Percentiles rank a stretch among this genome's conserved stretches.
These are phyloP conservation scores for Zizania latifolia DNA, from an alignment of 176 grass and related monocot genomes.

Conservation along the genomic window DNA sequence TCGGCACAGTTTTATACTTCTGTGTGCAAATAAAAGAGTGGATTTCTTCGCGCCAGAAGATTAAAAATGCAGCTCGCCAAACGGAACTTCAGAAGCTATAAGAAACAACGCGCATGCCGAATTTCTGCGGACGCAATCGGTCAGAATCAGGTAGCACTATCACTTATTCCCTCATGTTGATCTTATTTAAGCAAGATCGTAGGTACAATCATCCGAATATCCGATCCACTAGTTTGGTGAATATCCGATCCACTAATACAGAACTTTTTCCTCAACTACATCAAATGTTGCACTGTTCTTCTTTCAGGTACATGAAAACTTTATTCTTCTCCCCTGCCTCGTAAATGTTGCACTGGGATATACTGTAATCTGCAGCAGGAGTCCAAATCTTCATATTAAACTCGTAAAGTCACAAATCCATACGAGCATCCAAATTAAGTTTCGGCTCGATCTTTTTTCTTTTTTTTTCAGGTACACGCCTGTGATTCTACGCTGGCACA, in stretches of 20 bases:
- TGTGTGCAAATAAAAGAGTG: background rate
- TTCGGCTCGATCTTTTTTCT: no score
- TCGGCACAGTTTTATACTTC: background rate
- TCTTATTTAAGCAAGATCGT: background rate
- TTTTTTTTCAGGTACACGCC: background rate
- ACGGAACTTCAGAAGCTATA: background rate
- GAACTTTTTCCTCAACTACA: no score
- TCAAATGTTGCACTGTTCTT: no score
- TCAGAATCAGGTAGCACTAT: conserved; percentile 12
- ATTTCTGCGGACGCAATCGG: background rate
- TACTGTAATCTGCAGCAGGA: conserved; percentile 45
- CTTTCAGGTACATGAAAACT: conserved; percentile 52
- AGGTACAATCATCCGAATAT: background rate
- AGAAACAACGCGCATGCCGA: background rate
- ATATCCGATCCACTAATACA: no score
- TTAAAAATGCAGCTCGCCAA: background rate
- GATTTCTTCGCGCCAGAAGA: background rate
- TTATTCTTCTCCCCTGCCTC: conserved; percentile 64
- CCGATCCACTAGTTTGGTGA: background rate
- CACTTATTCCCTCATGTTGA: background rate
- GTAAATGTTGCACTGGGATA: conserved; percentile 82
- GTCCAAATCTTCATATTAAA: background rate
- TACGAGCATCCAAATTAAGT: no score
- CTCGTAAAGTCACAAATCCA: background rate
- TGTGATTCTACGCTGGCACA: conserved; percentile 77